A percentile compares a stretch with the other conserved stretches of the same genome.
These are phyloP conservation scores for Bryum argenteum DNA, from an alignment of 225 moss, liverwort and hornwort species.

Conservation along the genomic window DNA sequence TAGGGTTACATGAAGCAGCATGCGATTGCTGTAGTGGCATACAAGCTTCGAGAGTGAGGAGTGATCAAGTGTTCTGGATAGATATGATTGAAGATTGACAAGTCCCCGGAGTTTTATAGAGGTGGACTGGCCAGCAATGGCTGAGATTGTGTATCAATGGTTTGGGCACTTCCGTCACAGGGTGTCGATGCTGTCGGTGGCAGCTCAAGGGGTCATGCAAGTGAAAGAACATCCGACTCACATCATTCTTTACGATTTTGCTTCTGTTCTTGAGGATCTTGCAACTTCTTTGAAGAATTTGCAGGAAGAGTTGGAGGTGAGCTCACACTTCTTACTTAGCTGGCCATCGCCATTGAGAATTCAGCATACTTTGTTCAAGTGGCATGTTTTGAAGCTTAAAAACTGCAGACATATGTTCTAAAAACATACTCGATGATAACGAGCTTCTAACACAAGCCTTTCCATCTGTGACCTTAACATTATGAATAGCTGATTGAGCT, in stretches of 20 bases:
- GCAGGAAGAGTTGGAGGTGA: constrained; percentile 54
- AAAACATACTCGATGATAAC: background rate
- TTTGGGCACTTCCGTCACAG: constrained; percentile 42
- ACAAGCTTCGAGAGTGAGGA: constrained; percentile 1
- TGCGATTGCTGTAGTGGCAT: background rate
- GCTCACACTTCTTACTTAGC: constrained; percentile 5
- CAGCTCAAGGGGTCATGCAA: constrained; percentile 44
- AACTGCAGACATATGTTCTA: too few species aligned
- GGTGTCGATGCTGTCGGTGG: constrained; percentile 52
- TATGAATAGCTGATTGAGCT: background rate
- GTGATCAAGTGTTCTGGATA: background rate
- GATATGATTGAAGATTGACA: constrained; percentile 16
- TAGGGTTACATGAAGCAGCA: constrained; percentile 7
- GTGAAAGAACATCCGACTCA: constrained; percentile 45
- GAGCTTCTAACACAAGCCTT: background rate
- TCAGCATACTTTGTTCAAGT: background rate
- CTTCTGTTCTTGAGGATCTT: constrained; percentile 28
- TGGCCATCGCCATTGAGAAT: background rate
- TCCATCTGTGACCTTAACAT: background rate
- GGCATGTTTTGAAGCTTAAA: background rate
- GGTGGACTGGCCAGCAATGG: constrained; percentile 34
- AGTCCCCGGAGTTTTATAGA: constrained; percentile 12
- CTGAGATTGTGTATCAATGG: constrained; percentile 51
- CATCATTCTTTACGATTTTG: constrained; percentile 47
- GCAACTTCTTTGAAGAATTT: constrained; percentile 40